These are phyloP conservation scores for Pichia cactophila DNA, from an alignment of 1,139 yeast genomes.

Conservation along the genomic window DNA sequence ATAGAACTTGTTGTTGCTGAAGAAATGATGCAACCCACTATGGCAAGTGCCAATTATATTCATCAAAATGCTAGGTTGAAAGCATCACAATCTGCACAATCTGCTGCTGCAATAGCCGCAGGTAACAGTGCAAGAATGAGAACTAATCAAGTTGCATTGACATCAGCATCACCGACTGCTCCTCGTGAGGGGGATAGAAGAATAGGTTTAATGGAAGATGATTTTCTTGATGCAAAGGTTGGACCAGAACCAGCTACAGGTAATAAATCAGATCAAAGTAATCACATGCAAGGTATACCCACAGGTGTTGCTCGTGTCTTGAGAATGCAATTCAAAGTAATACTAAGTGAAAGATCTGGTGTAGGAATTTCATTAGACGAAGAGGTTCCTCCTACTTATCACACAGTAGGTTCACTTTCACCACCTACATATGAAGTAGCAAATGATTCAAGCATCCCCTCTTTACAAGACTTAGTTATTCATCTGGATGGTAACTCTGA, in stretches of 20 bases:
- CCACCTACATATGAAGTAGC: conserved; percentile 64
- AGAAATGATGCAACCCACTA: conserved; percentile 48
- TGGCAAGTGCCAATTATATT: conserved; percentile 12
- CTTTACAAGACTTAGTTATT: conserved; percentile 16
- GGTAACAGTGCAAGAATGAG: conserved; percentile 11
- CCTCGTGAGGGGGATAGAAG: not conserved
- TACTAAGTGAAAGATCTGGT: conserved; percentile 83
- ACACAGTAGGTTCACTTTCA: conserved; percentile 68
- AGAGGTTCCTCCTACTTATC: conserved; percentile 96
- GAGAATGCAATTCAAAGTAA: conserved; percentile 84
- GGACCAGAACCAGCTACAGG: conserved; percentile 27
- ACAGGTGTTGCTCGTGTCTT: conserved; percentile 94
- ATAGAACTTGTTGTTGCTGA: conserved; percentile 93
- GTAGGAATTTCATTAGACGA: conserved; percentile 98
- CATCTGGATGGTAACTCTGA: conserved; percentile 15
- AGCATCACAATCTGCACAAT: conserved; percentile 6
- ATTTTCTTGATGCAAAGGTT: conserved; percentile 23
- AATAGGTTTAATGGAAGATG: conserved; percentile 6
- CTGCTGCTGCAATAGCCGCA: conserved; percentile 8
- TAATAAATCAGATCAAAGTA: conserved; percentile 24
- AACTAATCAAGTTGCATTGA: not conserved
- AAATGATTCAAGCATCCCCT: conserved; percentile 8
- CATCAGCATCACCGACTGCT: not conserved
- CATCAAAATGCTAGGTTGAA: conserved; percentile 9
- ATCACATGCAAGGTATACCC: conserved; percentile 53